These are phyloP conservation scores for Echeveria elegans DNA, from an alignment of 164 flowering plant species.

Conservation along the genomic window DNA sequence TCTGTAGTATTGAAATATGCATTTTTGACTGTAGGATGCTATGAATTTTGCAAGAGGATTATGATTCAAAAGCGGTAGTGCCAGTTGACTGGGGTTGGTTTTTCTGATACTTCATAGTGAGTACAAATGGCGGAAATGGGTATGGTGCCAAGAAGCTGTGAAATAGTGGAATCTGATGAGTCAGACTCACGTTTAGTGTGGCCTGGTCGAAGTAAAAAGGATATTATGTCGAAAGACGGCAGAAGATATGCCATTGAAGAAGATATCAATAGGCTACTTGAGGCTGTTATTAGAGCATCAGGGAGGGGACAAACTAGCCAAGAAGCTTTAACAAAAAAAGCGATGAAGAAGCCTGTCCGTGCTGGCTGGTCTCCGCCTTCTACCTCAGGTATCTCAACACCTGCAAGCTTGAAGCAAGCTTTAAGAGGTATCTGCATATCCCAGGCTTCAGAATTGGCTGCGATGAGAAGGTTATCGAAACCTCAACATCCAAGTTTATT, in stretches of 20 bases:
- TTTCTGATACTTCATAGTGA: too few relatives aligned
- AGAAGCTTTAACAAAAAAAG: constrained; percentile 30
- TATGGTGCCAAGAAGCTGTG: constrained; percentile 30
- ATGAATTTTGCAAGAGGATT: too few relatives aligned
- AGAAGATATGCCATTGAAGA: constrained; percentile 39
- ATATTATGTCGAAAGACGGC: constrained; percentile 15
- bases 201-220: constrained; percentile 18
- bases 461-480: constrained; percentile 54
- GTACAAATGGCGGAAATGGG: constrained; percentile 21
- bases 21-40: too few relatives aligned
- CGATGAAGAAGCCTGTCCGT: constrained; percentile 62
- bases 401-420: constrained; percentile 79
- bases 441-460: constrained; percentile 95
- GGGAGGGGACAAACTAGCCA: constrained; percentile 23
- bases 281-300: constrained; percentile 33
- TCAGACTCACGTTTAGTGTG: constrained; percentile 17
- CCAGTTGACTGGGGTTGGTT: too few relatives aligned
- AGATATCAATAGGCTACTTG: constrained; percentile 57
- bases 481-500: constrained; percentile 41
- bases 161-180: constrained; percentile 57
- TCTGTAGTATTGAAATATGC: too few relatives aligned
- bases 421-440: constrained; percentile 80
- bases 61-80: too few relatives aligned
- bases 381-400: constrained; percentile 67
- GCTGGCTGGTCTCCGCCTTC: constrained; percentile 37